Conservation (phyloP, 768 basidiomycete genomes). For the Boletus rex-veris region DNA sequence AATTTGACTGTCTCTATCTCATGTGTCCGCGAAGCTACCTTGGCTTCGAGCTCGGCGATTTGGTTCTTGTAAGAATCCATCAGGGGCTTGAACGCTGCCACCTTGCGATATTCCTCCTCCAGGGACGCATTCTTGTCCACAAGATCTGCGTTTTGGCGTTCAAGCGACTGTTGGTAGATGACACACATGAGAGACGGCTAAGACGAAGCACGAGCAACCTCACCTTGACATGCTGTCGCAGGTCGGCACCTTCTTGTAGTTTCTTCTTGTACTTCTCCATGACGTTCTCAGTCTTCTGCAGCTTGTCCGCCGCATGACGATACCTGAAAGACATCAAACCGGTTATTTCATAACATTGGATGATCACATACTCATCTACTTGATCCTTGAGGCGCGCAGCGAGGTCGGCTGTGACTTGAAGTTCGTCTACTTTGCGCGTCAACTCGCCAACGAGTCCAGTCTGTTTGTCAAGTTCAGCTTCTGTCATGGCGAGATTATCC, state of each 20-base stretch:
- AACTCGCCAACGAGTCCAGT: constrained; percentile 64
- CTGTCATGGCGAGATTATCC: constrained; percentile 80
- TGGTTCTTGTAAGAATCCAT: constrained; percentile 92
- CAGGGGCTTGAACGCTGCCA: constrained; percentile 79
- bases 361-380: constrained; percentile 73
- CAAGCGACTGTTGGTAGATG: constrained; percentile 56
- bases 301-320: constrained; percentile 85
- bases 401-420: constrained; percentile 75
- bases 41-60: constrained; percentile 75
- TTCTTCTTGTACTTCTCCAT: constrained; percentile 99
- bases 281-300: constrained; percentile 94
- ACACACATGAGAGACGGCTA: background rate
- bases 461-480: constrained; percentile 82
- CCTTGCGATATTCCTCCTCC: constrained; percentile 90
- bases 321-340: constrained; percentile 47
- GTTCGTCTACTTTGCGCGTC: constrained; percentile 75
- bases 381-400: constrained; percentile 83
- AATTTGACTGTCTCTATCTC: constrained; percentile 72
- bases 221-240: constrained; percentile 84
- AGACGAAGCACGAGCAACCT: constrained; percentile 17
- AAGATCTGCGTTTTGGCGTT: constrained; percentile 89
- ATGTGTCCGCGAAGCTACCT: constrained; percentile 58
- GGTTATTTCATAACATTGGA: background rate
- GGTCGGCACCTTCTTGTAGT: constrained; percentile 88
- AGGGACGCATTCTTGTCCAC: constrained; percentile 87